Evolutionary conservation across 805 yeast species (phyloP).

Genomic region (Citeromyces matritensis): DNA sequence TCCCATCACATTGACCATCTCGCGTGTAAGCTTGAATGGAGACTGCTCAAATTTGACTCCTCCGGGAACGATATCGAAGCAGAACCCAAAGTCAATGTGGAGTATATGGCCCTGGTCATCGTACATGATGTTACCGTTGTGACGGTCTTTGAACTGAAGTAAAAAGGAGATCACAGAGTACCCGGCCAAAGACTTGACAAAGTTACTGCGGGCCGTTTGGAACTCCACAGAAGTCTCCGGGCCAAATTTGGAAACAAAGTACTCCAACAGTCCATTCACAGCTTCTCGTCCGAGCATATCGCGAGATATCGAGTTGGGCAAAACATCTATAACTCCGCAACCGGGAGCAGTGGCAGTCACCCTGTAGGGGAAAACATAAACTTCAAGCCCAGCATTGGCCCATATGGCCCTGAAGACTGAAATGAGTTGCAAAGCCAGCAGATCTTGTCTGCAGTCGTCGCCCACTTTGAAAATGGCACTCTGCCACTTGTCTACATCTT

Average conservation of each 20-base stretch:
- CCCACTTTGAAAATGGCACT: slow-evolving; percentile 98
- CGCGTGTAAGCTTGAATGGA: slow-evolving; percentile 91
- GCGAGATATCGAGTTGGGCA: slow-evolving; percentile 89
- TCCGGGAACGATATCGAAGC: slow-evolving; percentile 97
- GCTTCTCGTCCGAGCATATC: slow-evolving; percentile 99
- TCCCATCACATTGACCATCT: slow-evolving; percentile 95
- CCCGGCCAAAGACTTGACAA: slow-evolving; percentile 88
- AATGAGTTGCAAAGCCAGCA: slow-evolving; percentile 81
- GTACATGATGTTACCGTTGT: slow-evolving; percentile 95
- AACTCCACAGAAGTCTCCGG: slow-evolving; percentile 84
- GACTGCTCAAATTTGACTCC: slow-evolving; percentile 98
- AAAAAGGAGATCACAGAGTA: slow-evolving; percentile 85
- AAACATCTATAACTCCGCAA: slow-evolving; percentile 95
- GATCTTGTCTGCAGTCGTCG: slow-evolving; percentile 97
- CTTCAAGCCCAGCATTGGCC: slow-evolving; percentile 76
- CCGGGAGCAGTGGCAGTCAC: slow-evolving; percentile 99
- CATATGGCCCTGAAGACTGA: slow-evolving; percentile 87
- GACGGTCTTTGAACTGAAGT: slow-evolving; percentile 92
- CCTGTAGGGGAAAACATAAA: slow-evolving; percentile 83
- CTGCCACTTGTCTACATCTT: slow-evolving; percentile 55
- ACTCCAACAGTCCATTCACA: slow-evolving; percentile 90
- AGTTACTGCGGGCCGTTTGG: slow-evolving; percentile 84
- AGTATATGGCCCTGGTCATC: slow-evolving; percentile 90
- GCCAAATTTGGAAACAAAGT: slow-evolving; percentile 84
- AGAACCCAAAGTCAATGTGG: slow-evolving; percentile 97